Conservation (phyloP, 2,329 filamentous ascomycete genomes). For the Pyrenophora graminea region DNA sequence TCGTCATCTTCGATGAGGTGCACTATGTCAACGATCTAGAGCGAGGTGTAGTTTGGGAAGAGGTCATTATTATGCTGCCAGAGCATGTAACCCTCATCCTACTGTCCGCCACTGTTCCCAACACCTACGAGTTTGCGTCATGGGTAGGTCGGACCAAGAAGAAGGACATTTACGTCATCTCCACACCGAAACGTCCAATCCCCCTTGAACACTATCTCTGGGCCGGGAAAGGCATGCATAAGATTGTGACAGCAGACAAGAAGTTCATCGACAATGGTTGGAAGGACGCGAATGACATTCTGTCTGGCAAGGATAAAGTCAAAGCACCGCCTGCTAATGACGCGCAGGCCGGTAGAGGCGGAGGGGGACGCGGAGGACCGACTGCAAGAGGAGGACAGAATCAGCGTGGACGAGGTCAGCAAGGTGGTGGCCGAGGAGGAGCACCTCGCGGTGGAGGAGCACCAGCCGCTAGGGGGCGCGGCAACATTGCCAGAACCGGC, state of each 20-base stretch:
- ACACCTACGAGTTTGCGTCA: slow-evolving; percentile 95
- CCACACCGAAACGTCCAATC: slow-evolving; percentile 91
- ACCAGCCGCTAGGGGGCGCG: slow-evolving; percentile 62
- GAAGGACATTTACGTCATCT: slow-evolving; percentile 99
- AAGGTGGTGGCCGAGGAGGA: slow-evolving; percentile 51
- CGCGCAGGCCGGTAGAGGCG: slow-evolving; percentile 58
- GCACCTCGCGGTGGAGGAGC: slow-evolving; percentile 60
- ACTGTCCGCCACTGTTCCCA: slow-evolving; percentile 93
- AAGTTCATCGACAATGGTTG: slow-evolving; percentile 89
- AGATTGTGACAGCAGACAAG: slow-evolving; percentile 93
- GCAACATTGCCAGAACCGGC: slow-evolving; percentile 89
- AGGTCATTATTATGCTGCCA: slow-evolving; percentile 99
- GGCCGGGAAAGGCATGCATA: slow-evolving; percentile 89
- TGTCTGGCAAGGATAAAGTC: slow-evolving; percentile 80
- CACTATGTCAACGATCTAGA: slow-evolving; percentile 98
- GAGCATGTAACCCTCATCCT: slow-evolving; percentile 96
- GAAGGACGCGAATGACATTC: slow-evolving; percentile 85
- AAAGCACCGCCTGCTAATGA: slow-evolving; percentile 59
- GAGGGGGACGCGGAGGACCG: slow-evolving; percentile 52
- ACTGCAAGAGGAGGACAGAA: slow-evolving; percentile 56
- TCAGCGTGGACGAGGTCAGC: slow-evolving; percentile 54
- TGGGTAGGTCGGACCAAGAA: slow-evolving; percentile 98
- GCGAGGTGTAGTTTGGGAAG: slow-evolving; percentile 97
- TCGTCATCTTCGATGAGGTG: slow-evolving; percentile 98
- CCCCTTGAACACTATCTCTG: slow-evolving; percentile 95